These are phyloP conservation scores for Candida cerambycidarum DNA, from an alignment of 805 yeast genomes.

Conservation along the genomic window DNA sequence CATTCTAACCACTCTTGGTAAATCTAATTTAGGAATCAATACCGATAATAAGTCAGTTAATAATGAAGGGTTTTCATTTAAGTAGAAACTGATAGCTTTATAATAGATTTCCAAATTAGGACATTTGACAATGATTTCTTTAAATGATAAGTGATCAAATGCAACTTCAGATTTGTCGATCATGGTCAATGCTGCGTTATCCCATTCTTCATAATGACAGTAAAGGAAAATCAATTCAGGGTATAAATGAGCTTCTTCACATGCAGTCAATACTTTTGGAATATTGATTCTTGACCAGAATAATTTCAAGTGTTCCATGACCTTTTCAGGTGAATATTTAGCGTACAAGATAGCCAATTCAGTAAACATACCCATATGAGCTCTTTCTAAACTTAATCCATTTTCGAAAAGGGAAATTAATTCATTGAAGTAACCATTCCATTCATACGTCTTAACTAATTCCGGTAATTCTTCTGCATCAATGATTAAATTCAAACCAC, in stretches of 20 bases:
- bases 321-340: conserved; percentile 84
- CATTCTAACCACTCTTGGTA: conserved; percentile 91
- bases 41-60: conserved; percentile 83
- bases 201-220: conserved; percentile 99
- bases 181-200: conserved; percentile 95
- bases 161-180: conserved; percentile 92
- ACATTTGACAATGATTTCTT: conserved; percentile 92
- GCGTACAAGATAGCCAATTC: conserved; percentile 89
- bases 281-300: conserved; percentile 98
- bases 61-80: conserved; percentile 87
- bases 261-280: conserved; percentile 93
- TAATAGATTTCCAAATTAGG: conserved; percentile 95
- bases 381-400: conserved; percentile 95
- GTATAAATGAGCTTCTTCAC: conserved; percentile 93
- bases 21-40: conserved; percentile 84
- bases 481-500: conserved; percentile 94
- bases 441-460: conserved; percentile 82
- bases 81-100: conserved; percentile 94
- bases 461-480: conserved; percentile 97
- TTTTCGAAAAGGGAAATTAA: conserved; percentile 90
- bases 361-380: conserved; percentile 99
- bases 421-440: conserved; percentile 88
- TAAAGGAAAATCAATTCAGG: conserved; percentile 94
- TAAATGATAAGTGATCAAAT: conserved; percentile 90
- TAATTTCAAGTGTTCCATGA: conserved; percentile 93